Base-by-base conservation (phyloP, 116 monocot genomes). In the Iris pallida region DNA sequence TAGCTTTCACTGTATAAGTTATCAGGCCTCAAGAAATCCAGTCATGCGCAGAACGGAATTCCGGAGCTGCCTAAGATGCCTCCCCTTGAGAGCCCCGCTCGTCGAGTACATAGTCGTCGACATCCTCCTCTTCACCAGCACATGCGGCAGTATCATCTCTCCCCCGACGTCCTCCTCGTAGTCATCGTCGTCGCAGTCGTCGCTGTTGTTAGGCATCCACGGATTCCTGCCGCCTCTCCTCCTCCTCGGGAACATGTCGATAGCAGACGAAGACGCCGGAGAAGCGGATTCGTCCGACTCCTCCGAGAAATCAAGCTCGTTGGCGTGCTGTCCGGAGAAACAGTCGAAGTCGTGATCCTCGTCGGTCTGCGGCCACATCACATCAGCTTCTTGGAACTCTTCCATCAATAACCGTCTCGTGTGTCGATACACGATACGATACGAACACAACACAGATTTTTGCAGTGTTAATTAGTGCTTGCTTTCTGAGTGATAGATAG, bases 31-130 rank as follows among this genome's bases (percentile, higher is more conserved):
- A 41, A 71, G 60, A 19, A 71, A 71, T 42, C 71, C 71, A 4
- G 71, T 71, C 71, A 71, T 59, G 49, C 71, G 71, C 3, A 71
- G 71, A 51, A 71, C 60, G 5, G 51, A 48, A 10, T 71, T 71
- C 71, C 71, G 16, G 42, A 71, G 44, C 20, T 71, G 30, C 15
- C 61, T 48, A 17, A 71, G 19, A 2, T 59, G 60, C 19, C 71
- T 59, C 15, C 71, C 71, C 61, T 60, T 71, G 15, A 71, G n/a
- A 19, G 47, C 5, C 42, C 9, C 48, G 4, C 6, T 49, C 51
- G 18, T 47, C 71, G 20, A 18, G n/a, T 57, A 58, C 46, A 57
- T 20, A 7, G 12, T 48, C 14, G 5, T 48, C 10, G 14, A 49
- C 11, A 9, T 10, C 51, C 61, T 59, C 42, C 16, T 20, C 41